Conservation (phyloP, 1,284 basidiomycete genomes). For the Sphagnurus paluster region DNA sequence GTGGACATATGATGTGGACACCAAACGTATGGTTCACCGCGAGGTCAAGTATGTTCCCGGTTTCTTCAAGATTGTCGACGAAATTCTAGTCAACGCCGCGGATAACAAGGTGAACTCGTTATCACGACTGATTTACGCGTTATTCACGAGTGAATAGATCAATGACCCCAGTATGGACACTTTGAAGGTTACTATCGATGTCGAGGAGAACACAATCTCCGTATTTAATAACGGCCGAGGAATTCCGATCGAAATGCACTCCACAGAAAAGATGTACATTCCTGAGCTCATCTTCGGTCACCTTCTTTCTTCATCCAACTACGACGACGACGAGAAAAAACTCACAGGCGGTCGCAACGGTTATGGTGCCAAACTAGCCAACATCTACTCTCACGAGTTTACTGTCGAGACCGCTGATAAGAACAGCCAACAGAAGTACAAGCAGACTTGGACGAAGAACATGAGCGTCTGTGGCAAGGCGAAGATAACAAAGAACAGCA, state of each 20-base stretch:
- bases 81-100: constrained; percentile 98
- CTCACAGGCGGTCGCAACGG: constrained; percentile 98
- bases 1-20: constrained; percentile 88
- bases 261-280: constrained; percentile 92
- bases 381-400: constrained; percentile 98
- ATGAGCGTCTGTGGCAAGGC: constrained; percentile 88
- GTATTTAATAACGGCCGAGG: constrained; percentile 97
- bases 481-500: constrained; percentile 90
- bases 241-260: constrained; percentile 97
- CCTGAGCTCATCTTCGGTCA: constrained; percentile 98
- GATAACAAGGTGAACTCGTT: constrained; percentile 93
- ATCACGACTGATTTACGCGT: constrained; percentile 3
- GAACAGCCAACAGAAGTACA: constrained; percentile 87
- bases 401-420: constrained; percentile 97
- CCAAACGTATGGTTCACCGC: constrained; percentile 77
- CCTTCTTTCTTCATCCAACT: constrained; percentile 95
- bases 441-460: constrained; percentile 93
- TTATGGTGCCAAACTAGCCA: constrained; percentile 97
- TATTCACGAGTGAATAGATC: constrained; percentile 53
- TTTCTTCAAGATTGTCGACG: constrained; percentile 99
- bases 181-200: constrained; percentile 86
- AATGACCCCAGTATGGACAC: constrained; percentile 89
- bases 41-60: constrained; percentile 95
- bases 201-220: constrained; percentile 84
- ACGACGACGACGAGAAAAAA: constrained; percentile 99